Evolutionary conservation across 768 basidiomycete species (phyloP).

Genomic region (Leccinellum luteum): DNA sequence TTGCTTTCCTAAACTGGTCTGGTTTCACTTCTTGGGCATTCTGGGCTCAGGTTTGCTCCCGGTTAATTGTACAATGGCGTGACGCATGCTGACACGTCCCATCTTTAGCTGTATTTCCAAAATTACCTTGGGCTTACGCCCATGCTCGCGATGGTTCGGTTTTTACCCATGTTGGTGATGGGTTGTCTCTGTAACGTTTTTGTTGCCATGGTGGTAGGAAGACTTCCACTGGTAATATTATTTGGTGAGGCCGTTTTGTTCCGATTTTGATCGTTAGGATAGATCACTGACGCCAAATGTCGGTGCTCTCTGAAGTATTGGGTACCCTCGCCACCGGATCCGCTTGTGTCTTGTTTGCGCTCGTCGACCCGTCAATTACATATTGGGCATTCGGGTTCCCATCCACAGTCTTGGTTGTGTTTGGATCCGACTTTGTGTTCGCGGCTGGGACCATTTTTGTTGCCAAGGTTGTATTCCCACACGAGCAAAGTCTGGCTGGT

Average conservation of each 20-base stretch:
- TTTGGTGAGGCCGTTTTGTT: constrained; percentile 41
- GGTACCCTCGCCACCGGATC: constrained; percentile 59
- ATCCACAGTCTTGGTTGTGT: constrained; percentile 57
- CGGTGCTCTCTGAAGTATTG: constrained; percentile 28
- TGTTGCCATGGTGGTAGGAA: constrained; percentile 57
- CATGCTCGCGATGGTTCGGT: constrained; percentile 58
- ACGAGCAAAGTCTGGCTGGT: constrained; percentile 75
- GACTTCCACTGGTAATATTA: constrained; percentile 53
- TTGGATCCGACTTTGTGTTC: constrained; percentile 79
- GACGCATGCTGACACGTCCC: constrained; percentile 1
- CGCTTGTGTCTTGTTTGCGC: constrained; percentile 65
- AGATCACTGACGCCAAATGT: constrained; percentile 1
- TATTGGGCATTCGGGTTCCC: constrained; percentile 83
- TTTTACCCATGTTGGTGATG: constrained; percentile 69
- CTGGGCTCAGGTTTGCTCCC: constrained; percentile 41
- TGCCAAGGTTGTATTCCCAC: constrained; percentile 59
- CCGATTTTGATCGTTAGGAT: neutral
- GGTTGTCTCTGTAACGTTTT: constrained; percentile 64
- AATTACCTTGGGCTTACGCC: constrained; percentile 54
- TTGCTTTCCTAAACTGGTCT: constrained; percentile 66
- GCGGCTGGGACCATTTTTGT: constrained; percentile 72
- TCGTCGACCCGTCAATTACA: constrained; percentile 52
- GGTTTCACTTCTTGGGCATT: constrained; percentile 54
- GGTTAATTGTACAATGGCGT: neutral
- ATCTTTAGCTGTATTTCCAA: constrained; percentile 65